Evolutionary conservation across 1,284 basidiomycete species (phyloP).

Genomic region (Flammula alnicola): DNA sequence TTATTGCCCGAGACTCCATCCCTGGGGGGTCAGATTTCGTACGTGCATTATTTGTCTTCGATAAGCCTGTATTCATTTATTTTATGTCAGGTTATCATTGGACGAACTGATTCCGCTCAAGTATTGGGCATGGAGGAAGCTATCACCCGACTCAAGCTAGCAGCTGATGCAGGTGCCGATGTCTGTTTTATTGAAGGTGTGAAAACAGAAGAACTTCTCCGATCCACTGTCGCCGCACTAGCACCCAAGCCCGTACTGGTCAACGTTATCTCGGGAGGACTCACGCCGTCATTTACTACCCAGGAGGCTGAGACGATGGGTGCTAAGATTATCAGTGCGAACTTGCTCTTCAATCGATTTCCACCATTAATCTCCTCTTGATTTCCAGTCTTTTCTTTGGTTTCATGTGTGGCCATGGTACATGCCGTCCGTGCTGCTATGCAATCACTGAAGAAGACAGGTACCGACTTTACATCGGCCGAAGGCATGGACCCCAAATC

Average conservation of each 20-base stretch:
- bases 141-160: constrained; percentile 66
- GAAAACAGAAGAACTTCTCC: constrained; percentile 66
- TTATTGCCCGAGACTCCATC: constrained; percentile 70
- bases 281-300: constrained; percentile 74
- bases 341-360: constrained; percentile 44
- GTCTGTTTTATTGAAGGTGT: constrained; percentile 86
- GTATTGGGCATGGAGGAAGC: constrained; percentile 82
- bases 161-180: constrained; percentile 76
- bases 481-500: constrained; percentile 82
- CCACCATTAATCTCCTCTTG: constrained; percentile 32
- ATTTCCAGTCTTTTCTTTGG: constrained; percentile 24
- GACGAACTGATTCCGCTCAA: constrained; percentile 81
- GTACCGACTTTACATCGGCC: constrained; percentile 69
- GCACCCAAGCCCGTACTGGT: constrained; percentile 48
- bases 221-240: constrained; percentile 59
- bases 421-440: constrained; percentile 75
- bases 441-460: constrained; percentile 74
- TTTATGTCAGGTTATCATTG: constrained; percentile 66
- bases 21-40: constrained; percentile 68
- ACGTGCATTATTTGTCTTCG: constrained; percentile 3
- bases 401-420: constrained; percentile 74
- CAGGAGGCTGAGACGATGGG: constrained; percentile 70
- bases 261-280: constrained; percentile 78
- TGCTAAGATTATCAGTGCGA: constrained; percentile 77
- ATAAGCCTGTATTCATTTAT: neutral